Conservation (phyloP, 2,329 filamentous ascomycete genomes). For the Alternaria sp. region DNA sequence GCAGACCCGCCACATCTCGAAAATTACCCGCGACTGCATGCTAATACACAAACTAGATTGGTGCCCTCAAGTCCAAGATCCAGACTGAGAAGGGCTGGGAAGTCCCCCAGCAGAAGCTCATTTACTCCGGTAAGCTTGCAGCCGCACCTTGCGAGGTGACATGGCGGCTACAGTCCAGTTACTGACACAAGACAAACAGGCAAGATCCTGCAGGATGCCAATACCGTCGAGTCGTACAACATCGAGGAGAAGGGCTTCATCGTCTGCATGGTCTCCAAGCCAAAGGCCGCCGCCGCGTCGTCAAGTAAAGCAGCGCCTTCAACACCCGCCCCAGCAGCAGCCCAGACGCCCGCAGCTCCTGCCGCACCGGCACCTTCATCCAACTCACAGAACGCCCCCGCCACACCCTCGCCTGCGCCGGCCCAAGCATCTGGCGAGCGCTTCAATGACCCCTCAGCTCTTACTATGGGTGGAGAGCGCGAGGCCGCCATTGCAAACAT, state of each 20-base stretch:
- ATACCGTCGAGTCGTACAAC: constrained; percentile 95
- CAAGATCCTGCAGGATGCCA: constrained; percentile 98
- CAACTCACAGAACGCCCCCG: constrained; percentile 59
- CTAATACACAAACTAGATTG: constrained; percentile 68
- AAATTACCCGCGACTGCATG: constrained; percentile 19
- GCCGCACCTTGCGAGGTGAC: constrained; percentile 11
- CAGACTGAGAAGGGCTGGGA: constrained; percentile 94
- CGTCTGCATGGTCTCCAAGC: constrained; percentile 97
- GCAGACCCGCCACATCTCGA: constrained; percentile 30
- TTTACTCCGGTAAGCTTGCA: constrained; percentile 83
- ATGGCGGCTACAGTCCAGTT: constrained; percentile 31
- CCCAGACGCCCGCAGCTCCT: constrained; percentile 63
- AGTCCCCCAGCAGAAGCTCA: constrained; percentile 87
- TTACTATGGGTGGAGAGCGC: constrained; percentile 85
- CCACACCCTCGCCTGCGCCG: constrained; percentile 60
- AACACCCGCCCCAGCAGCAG: constrained; percentile 60
- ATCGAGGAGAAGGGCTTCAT: constrained; percentile 99
- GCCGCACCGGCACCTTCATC: constrained; percentile 62
- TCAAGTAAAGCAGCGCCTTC: constrained; percentile 63
- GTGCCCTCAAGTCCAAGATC: constrained; percentile 91
- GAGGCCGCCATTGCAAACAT: constrained; percentile 86
- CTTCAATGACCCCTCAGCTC: constrained; percentile 78
- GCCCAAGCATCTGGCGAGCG: constrained; percentile 51
- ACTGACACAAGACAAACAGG: constrained; percentile 62
- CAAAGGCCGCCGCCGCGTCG: constrained; percentile 70